These are phyloP conservation scores for Metschnikowia dekortorum DNA, from an alignment of 805 yeast genomes.

Conservation along the genomic window DNA sequence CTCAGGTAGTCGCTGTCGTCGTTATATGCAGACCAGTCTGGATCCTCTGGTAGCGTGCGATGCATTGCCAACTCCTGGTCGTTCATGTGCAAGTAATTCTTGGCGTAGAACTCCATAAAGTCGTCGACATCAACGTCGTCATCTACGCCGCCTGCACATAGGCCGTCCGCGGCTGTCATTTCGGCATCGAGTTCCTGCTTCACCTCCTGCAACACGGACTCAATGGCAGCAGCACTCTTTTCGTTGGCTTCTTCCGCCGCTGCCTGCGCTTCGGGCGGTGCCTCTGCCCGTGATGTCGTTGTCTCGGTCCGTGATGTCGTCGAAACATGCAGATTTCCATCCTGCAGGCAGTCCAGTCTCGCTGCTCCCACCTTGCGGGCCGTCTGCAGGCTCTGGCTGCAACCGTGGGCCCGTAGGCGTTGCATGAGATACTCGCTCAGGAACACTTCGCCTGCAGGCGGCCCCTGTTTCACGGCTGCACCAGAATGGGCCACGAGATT, in stretches of 20 bases:
- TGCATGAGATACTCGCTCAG: constrained; percentile 5
- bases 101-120: constrained; percentile 14
- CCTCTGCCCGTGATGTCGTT: too few relatives aligned
- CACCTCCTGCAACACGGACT: neutral
- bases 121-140: constrained; percentile 12
- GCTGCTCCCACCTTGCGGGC: neutral
- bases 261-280: too few relatives aligned
- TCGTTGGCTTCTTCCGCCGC: neutral
- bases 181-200: neutral
- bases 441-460: neutral
- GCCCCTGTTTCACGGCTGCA: neutral
- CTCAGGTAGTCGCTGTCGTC: constrained; percentile 13
- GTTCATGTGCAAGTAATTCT: constrained; percentile 6
- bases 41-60: neutral
- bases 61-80: constrained; percentile 8
- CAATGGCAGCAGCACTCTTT: neutral
- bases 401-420: neutral
- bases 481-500: neutral
- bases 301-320: neutral
- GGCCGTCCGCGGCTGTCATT: neutral
- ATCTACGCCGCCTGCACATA: constrained; percentile 6
- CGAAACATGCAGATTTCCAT: neutral
- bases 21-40: constrained; percentile 12
- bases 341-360: neutral
- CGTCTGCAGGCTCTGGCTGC: neutral